Conservation (phyloP, 2,329 filamentous ascomycete species). For the Sporothrix pallida region DNA sequence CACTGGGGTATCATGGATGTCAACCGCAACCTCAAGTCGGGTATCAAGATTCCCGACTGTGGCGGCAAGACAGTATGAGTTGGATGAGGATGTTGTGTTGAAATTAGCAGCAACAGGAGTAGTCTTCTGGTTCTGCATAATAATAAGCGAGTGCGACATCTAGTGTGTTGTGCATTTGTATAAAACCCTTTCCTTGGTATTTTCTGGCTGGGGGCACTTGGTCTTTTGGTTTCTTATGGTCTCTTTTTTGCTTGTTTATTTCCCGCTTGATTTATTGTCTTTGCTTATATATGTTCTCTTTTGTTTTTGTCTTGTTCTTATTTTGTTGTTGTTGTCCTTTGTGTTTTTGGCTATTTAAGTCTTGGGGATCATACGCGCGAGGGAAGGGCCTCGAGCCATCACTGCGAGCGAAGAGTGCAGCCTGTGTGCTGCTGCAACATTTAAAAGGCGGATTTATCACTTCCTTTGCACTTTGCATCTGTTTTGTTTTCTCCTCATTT, state of each 20-base stretch:
- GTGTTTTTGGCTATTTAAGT: not conserved
- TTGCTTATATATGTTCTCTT: not conserved
- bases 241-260: not conserved
- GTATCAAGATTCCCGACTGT: conserved; percentile 86
- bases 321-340: not conserved
- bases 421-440: not conserved
- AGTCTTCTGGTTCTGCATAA: not conserved
- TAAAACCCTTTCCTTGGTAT: not conserved
- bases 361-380: not conserved
- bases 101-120: not conserved
- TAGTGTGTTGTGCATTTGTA: conserved; percentile 2
- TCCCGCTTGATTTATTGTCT: not conserved
- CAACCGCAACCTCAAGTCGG: conserved; percentile 80
- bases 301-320: not conserved
- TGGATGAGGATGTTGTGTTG: not conserved
- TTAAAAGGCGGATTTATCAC: not conserved
- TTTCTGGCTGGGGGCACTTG: not conserved
- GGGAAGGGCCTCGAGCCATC: not conserved
- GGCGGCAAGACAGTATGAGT: conserved; percentile 69
- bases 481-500: not conserved
- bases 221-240: conserved; percentile 1
- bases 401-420: not conserved
- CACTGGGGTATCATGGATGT: conserved; percentile 94
- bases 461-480: not conserved
- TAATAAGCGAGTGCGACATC: not conserved